Percentiles rank a stretch among this genome's conserved stretches.
Conservation (phyloP, 352 stramenopile genomes). For the Globisporangium iwayamae region DNA sequence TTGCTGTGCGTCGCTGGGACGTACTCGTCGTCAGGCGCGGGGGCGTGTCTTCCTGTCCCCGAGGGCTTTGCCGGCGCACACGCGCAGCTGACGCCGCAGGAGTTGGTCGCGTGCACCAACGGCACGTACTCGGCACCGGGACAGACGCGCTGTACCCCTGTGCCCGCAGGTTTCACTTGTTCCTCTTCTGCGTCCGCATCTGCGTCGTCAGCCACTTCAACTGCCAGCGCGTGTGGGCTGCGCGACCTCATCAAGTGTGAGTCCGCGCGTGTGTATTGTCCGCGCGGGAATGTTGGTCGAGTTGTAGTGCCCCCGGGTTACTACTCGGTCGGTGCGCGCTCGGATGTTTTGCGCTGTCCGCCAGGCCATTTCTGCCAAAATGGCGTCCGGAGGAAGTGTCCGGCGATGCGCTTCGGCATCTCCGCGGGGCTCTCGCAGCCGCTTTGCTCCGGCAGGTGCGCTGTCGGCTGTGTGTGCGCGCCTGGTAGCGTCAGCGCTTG, state of each 20-base stretch:
- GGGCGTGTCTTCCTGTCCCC: slow-evolving; percentile 31
- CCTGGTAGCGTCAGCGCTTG: slow-evolving; percentile 46
- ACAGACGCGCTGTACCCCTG: slow-evolving; percentile 32
- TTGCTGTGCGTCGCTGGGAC: slow-evolving; percentile 32
- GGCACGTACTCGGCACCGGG: slow-evolving; percentile 53
- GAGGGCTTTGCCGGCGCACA: slow-evolving; percentile 34
- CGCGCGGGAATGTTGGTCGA: slow-evolving; percentile 32
- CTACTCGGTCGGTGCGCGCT: slow-evolving; percentile 44
- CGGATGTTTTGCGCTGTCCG: slow-evolving; percentile 35
- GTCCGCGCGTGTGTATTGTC: slow-evolving; percentile 41
- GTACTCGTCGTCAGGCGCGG: slow-evolving; percentile 32
- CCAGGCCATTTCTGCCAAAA: slow-evolving; percentile 47
- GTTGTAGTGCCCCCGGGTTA: slow-evolving; percentile 37
- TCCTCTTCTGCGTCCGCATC: slow-evolving; percentile 4
- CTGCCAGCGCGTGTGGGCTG: slow-evolving; percentile 28
- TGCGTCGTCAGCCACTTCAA: not conserved
- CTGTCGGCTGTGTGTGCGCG: slow-evolving; percentile 42
- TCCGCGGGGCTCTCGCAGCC: slow-evolving; percentile 29
- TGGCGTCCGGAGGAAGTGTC: slow-evolving; percentile 33
- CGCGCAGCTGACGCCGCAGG: slow-evolving; percentile 25
- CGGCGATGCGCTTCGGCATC: slow-evolving; percentile 41
- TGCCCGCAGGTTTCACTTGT: slow-evolving; percentile 51
- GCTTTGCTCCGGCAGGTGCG: slow-evolving; percentile 45
- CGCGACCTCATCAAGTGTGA: slow-evolving; percentile 33
- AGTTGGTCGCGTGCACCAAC: slow-evolving; percentile 40